Evolutionary conservation across 2,329 filamentous ascomycete species (phyloP).

Genomic region (Pseudocercospora pini-densiflorae): DNA sequence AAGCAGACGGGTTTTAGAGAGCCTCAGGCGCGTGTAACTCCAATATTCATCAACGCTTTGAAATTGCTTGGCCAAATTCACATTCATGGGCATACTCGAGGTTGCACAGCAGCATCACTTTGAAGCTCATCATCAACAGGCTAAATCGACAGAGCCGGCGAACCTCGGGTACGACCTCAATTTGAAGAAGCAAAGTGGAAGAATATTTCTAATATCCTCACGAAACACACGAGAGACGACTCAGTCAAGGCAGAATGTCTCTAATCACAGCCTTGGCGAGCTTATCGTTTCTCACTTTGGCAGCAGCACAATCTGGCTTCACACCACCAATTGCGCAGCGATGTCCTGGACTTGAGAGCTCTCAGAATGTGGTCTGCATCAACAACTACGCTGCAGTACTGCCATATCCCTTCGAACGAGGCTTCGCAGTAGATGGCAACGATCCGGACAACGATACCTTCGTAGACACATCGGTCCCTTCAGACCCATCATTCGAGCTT

Average conservation of each 20-base stretch:
- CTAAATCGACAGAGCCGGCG: too few species aligned
- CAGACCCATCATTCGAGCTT: conserved; percentile 40
- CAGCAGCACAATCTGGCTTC: conserved; percentile 16
- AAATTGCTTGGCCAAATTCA: not conserved
- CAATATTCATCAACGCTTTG: not conserved
- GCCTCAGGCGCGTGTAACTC: not conserved
- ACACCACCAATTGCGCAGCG: conserved; percentile 14
- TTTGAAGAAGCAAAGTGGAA: too few species aligned
- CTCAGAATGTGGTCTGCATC: conserved; percentile 25
- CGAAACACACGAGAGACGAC: not conserved
- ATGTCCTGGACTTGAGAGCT: conserved; percentile 23
- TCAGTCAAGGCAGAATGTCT: not conserved
- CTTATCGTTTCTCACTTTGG: not conserved
- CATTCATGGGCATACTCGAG: not conserved
- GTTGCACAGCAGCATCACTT: not conserved
- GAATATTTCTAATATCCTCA: not conserved
- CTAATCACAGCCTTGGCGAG: not conserved
- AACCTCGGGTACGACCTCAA: too few species aligned
- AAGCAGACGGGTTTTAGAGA: not conserved
- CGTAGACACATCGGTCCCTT: conserved; percentile 27
- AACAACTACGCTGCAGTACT: conserved; percentile 28
- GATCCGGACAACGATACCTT: conserved; percentile 28
- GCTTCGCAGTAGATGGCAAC: conserved; percentile 11
- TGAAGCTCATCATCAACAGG: not conserved
- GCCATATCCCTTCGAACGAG: conserved; percentile 24